Conservation (phyloP, 495 filamentous ascomycete genomes). For the Baudoinia panamericana region DNA sequence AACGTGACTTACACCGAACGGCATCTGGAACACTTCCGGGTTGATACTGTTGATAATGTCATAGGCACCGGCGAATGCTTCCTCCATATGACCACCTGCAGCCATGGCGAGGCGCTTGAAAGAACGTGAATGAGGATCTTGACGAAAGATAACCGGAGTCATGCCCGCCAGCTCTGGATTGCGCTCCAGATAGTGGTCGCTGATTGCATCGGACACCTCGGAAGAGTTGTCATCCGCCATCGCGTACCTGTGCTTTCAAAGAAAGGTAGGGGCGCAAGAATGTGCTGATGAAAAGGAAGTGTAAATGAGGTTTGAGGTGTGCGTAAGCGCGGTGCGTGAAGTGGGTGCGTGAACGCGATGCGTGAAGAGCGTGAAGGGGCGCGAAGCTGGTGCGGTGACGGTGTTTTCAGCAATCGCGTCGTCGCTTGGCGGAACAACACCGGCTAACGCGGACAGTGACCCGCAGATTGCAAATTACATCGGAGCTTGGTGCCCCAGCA, state of each 20-base stretch:
- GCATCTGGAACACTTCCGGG: not conserved
- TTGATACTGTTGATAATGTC: not conserved
- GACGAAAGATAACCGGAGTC: not conserved
- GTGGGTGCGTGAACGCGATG: too few species aligned
- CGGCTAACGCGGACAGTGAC: too few species aligned
- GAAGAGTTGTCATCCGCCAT: not conserved
- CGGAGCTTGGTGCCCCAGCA: too few species aligned
- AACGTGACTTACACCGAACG: constrained; percentile 1
- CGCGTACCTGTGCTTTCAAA: not conserved
- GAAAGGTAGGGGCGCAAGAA: too few species aligned
- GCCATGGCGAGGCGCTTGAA: not conserved
- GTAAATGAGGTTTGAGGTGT: too few species aligned
- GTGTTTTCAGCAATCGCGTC: too few species aligned
- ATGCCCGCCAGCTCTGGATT: not conserved
- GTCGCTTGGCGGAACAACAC: too few species aligned
- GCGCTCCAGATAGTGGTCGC: not conserved
- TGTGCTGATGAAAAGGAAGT: too few species aligned
- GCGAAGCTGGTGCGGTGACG: too few species aligned
- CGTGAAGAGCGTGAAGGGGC: too few species aligned
- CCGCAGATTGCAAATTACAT: too few species aligned
- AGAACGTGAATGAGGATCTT: not conserved
- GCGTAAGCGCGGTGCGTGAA: too few species aligned
- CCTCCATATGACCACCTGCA: not conserved
- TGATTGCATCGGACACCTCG: not conserved
- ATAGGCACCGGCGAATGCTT: constrained; percentile 1